Conservation (phyloP, 768 basidiomycete genomes). For the button mushroom (Agaricus bisporus) region DNA sequence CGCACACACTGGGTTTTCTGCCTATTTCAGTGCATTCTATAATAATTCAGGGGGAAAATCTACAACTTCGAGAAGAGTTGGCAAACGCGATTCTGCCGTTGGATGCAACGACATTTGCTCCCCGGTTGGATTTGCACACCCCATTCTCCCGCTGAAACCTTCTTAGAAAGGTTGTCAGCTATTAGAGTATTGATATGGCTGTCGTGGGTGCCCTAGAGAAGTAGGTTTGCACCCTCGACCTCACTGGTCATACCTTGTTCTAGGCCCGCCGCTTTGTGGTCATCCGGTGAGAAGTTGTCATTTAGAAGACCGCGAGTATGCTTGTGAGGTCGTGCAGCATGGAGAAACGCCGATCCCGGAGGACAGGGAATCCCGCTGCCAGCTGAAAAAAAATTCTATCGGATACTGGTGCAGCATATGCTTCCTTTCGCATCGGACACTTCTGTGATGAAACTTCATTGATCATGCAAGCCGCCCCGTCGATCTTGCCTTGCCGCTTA, state of each 20-base stretch:
- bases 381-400: background rate
- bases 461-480: background rate
- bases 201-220: conserved; percentile 5
- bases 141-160: conserved; percentile 7
- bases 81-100: background rate
- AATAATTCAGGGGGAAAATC: conserved; percentile 1
- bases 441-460: conserved; percentile 2
- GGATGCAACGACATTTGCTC: conserved; percentile 8
- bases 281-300: background rate
- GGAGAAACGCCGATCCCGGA: conserved; percentile 6
- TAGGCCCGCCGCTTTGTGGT: conserved; percentile 4
- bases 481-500: conserved; percentile 6
- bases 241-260: conserved; percentile 3
- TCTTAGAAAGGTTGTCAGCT: conserved; percentile 11
- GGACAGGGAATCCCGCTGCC: background rate
- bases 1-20: background rate
- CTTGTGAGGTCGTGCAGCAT: background rate
- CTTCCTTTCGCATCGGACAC: conserved; percentile 2
- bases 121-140: conserved; percentile 5
- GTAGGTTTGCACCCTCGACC: background rate
- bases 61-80: conserved; percentile 6
- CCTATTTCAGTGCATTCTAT: background rate
- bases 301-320: background rate
- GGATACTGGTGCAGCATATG: background rate
- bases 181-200: conserved; percentile 6